Conservation (phyloP, 805 yeast genomes). For the Maudiozyma serrabonitensis region DNA sequence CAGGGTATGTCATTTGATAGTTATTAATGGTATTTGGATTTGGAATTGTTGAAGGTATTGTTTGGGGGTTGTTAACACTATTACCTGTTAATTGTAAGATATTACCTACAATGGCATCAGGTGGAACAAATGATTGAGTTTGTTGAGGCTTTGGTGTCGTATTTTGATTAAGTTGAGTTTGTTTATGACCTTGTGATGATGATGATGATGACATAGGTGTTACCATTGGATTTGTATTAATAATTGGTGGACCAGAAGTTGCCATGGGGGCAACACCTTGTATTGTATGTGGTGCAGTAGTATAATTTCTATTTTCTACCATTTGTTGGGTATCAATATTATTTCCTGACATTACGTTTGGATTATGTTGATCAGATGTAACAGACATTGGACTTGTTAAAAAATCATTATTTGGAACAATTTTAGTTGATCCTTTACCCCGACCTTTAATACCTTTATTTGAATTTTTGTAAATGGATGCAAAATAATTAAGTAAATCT, state of each 20-base stretch:
- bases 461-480: slow-evolving; percentile 74
- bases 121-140: neutral
- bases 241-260: neutral
- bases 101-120: neutral
- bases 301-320: neutral
- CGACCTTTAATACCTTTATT: slow-evolving; percentile 90
- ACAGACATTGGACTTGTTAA: slow-evolving; percentile 1
- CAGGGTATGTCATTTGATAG: neutral
- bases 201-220: neutral
- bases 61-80: neutral
- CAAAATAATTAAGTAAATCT: slow-evolving; percentile 66
- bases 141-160: neutral
- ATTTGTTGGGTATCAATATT: neutral
- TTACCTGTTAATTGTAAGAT: neutral
- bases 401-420: slow-evolving; percentile 7
- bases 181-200: neutral
- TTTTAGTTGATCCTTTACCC: slow-evolving; percentile 41
- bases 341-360: neutral
- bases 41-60: neutral
- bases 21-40: neutral
- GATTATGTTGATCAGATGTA: neutral
- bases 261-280: too few species aligned
- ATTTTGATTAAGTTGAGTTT: neutral
- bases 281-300: neutral
- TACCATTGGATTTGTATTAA: neutral